These are phyloP conservation scores for Coemansia sp. DNA, from an alignment of 192 early-diverging fungal species.

Conservation along the genomic window DNA sequence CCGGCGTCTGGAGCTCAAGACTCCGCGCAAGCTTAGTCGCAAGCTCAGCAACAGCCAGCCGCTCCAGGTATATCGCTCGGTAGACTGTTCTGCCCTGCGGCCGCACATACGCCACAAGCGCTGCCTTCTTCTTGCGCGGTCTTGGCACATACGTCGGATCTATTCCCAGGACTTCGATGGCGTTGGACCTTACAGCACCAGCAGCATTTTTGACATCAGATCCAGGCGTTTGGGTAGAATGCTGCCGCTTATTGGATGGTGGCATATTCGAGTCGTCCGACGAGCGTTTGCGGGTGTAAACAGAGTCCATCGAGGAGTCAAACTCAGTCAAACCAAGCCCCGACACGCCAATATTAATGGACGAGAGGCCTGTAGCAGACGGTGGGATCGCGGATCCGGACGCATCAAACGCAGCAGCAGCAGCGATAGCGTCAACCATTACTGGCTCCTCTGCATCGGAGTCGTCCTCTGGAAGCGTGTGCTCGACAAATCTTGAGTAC, in stretches of 20 bases:
- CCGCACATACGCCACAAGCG: constrained; percentile 59
- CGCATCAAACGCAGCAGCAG: constrained; percentile 20
- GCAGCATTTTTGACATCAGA: neutral
- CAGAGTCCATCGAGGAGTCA: constrained; percentile 22
- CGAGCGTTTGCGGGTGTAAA: constrained; percentile 46
- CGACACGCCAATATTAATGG: constrained; percentile 43
- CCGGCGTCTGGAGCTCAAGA: constrained; percentile 50
- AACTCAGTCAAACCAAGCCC: constrained; percentile 27
- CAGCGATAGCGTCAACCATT: constrained; percentile 18
- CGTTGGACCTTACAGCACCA: constrained; percentile 11
- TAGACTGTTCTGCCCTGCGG: constrained; percentile 59
- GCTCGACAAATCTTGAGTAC: constrained; percentile 35
- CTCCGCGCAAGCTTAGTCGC: constrained; percentile 55
- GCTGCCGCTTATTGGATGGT: constrained; percentile 41
- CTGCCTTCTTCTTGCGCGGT: constrained; percentile 32
- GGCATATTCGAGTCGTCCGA: constrained; percentile 38
- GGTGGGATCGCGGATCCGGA: constrained; percentile 17
- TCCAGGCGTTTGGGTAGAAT: constrained; percentile 32
- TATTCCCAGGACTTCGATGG: constrained; percentile 45
- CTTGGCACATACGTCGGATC: constrained; percentile 68
- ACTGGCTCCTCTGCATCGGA: constrained; percentile 57
- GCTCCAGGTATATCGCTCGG: constrained; percentile 67
- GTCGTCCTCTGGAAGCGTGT: constrained; percentile 46
- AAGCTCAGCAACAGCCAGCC: constrained; percentile 56
- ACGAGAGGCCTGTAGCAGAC: constrained; percentile 25